Percentiles rank a stretch among this genome's conserved stretches.
Evolutionary conservation across 2,329 filamentous ascomycete genomes (phyloP).

Genomic region (Penicillium sp.): DNA sequence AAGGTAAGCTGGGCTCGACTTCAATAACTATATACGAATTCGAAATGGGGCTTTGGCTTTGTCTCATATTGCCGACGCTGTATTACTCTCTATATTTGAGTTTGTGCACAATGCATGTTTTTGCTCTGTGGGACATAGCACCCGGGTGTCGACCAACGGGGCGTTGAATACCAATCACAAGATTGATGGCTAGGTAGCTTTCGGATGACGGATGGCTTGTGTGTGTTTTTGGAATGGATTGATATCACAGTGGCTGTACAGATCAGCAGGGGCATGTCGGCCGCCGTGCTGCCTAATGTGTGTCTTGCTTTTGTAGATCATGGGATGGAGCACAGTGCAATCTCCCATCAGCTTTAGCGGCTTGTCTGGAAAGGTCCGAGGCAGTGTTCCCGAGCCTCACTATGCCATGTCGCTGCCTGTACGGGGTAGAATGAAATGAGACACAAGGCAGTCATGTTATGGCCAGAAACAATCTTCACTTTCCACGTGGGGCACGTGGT

Average conservation of each 20-base stretch:
- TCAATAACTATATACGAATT: neutral
- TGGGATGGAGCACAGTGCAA: neutral
- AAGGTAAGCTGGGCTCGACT: neutral
- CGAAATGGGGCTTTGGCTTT: constrained; percentile 1
- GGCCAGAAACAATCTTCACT: neutral
- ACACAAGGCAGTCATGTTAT: neutral
- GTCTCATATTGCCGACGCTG: constrained; percentile 2
- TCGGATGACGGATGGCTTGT: neutral
- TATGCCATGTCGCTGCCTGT: neutral
- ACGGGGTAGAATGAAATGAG: neutral
- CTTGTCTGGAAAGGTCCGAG: neutral
- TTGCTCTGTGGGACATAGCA: neutral
- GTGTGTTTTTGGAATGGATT: neutral
- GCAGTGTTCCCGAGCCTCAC: neutral
- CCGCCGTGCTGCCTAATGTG: neutral
- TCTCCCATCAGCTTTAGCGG: neutral
- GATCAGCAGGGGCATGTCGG: constrained; percentile 4
- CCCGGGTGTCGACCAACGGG: neutral
- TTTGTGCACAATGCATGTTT: constrained; percentile 1
- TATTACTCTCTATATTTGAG: constrained; percentile 1
- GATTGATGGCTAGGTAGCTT: neutral
- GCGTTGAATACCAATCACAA: neutral
- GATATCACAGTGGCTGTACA: constrained; percentile 1
- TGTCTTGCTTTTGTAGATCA: constrained; percentile 3
- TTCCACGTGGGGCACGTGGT: neutral